Evolutionary conservation across 257 asterid genomes (phyloP).

Genomic region (Mentha longifolia): DNA sequence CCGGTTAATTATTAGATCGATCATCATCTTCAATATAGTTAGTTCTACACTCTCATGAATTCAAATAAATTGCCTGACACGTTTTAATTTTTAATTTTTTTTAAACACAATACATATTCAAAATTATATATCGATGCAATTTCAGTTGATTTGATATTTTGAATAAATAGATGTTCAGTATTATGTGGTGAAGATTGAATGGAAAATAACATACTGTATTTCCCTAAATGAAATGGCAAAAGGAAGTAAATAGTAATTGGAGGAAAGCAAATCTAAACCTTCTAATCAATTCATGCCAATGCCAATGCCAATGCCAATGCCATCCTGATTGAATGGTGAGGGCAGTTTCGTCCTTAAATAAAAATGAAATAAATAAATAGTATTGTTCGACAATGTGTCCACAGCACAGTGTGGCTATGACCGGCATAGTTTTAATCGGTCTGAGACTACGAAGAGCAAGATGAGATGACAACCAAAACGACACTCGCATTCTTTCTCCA

Average conservation of each 20-base stretch:
- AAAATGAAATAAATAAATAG: background rate
- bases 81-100: too few relatives aligned
- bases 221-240: too few relatives aligned
- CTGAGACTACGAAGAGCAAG: slow-evolving; percentile 36
- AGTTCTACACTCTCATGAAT: too few relatives aligned
- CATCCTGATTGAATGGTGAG: background rate
- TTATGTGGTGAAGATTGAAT: background rate
- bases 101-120: too few relatives aligned
- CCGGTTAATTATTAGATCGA: too few relatives aligned
- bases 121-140: too few relatives aligned
- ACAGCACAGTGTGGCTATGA: background rate
- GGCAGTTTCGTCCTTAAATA: slow-evolving; percentile 16
- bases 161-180: too few relatives aligned
- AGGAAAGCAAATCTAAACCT: slow-evolving; percentile 17
- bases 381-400: background rate
- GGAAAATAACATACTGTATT: background rate
- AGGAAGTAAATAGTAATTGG: background rate
- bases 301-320: background rate
- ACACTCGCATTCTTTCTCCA: slow-evolving; percentile 15
- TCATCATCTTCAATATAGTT: too few relatives aligned
- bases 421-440: slow-evolving; percentile 27
- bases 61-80: too few relatives aligned
- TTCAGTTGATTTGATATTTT: too few relatives aligned
- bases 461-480: slow-evolving; percentile 28
- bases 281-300: background rate